Base-by-base conservation (phyloP, 345 rosid species). In the Aquilaria yunnanensis region DNA sequence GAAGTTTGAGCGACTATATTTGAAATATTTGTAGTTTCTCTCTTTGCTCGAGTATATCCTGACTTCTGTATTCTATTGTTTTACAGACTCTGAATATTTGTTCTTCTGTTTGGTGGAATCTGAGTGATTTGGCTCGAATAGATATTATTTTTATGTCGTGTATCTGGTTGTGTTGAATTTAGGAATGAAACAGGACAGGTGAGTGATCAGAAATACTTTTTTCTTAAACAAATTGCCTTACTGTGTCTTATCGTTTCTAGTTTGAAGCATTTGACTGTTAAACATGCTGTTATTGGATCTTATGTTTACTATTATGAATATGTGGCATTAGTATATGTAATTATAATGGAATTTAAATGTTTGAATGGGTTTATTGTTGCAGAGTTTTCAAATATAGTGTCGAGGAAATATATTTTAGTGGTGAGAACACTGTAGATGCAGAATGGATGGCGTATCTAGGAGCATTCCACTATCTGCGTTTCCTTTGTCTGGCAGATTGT, bases 381-480 rank as follows among this genome's bases (percentile, higher is more conserved):
- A 90, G 98, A 73, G 77, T 77, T 47, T 94, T 94, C 81, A 94
- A 94, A 67, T 56, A 71, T 60, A 81, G 74, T 12, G 94, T 71
- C 13, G 99, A 88, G 79, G 84, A 67, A 13, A 70, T 88, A 49
- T 87, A 90, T 75, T 79, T 93, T 4, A 71, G 79, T 58, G 86
- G 90, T 32, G 86, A 90, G 70, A 79, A 62, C 70, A 72, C 72
- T 46, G 82, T 94, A 54, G 90, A 94, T 67, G 96, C 82, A 0
- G 99, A 94, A 74, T 94, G 99, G 99, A 78, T 83, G 85, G 97
- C 94, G 0, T 93, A 88, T 70, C 54, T 90, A 63, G 98, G 92
- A 51, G 90, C 90, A n/a, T 93, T 86, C 37, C 81, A 72, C 51
- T 74, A 72, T 74, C 70, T 93, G 52, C 71, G 68, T 9, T 74